Percentiles rank a stretch among this genome's conserved stretches.
Conservation (phyloP, 1,284 basidiomycete species). For the Waitea zeae region DNA sequence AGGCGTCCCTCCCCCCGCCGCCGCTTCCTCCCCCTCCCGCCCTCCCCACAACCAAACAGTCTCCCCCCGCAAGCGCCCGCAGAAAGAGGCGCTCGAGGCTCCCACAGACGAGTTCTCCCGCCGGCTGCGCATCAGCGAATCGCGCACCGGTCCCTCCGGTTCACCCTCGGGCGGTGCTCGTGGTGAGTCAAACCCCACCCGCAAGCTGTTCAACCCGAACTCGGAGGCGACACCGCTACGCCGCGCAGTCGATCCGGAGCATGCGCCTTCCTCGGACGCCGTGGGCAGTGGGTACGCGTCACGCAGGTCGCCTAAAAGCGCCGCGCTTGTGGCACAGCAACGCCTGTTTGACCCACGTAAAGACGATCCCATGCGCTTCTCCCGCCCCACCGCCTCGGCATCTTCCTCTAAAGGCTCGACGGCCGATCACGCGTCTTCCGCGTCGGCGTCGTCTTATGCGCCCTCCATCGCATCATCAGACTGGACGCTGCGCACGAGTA, state of each 20-base stretch:
- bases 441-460: conserved; percentile 62
- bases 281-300: conserved; percentile 33
- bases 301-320: conserved; percentile 15
- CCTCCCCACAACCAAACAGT: too few species aligned
- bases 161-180: conserved; percentile 8
- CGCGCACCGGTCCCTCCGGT: conserved; percentile 14
- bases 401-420: conserved; percentile 41
- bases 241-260: conserved; percentile 42
- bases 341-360: conserved; percentile 66
- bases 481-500: conserved; percentile 59
- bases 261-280: conserved; percentile 36
- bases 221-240: conserved; percentile 40
- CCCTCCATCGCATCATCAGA: conserved; percentile 51
- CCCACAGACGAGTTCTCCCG: conserved; percentile 57
- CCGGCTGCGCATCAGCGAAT: conserved; percentile 43
- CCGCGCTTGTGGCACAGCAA: conserved; percentile 17
- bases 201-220: conserved; percentile 55
- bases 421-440: conserved; percentile 62
- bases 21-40: conserved; percentile 19
- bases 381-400: conserved; percentile 21
- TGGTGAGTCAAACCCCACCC: conserved; percentile 17
- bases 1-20: conserved; percentile 8
- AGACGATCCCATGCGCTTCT: conserved; percentile 73
- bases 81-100: too few species aligned
- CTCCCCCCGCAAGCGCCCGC: too few species aligned